Base-by-base conservation (phyloP, 495 filamentous ascomycete genomes). In the Penicillium nucicola region DNA sequence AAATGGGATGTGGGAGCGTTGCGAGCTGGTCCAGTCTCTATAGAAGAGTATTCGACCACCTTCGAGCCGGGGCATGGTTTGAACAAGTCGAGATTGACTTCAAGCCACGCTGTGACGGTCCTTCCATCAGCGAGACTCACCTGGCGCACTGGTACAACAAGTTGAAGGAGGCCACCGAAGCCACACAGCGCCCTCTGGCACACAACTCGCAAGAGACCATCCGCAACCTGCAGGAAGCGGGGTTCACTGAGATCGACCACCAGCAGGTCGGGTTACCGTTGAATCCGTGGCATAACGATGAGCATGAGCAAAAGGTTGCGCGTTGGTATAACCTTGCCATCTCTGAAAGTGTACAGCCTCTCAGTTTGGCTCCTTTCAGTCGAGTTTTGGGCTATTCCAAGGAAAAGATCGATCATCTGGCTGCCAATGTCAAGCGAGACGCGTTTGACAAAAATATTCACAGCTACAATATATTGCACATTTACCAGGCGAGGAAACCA, bases 81-180 rank as follows among this genome's bases (percentile, higher is more conserved):
- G 92, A 97, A 67, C 91, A 96, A 46, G 83, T 96, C n/a, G 92
- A 97, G 62, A 88, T 97, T 28, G 90, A 97, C 64, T 83, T 87
- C 41, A 71, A 79, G 19, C 89, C 89, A n/a, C 86, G 83, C 20
- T 88, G 83, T 51, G 88, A 92, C 48, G 86, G 90, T 57, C 77
- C 80, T n/a, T 80, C 64, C 49, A 83, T 60, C 67, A 80, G 34
- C 60, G 25, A 28, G 1, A 28, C 25, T 1, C 25, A 28, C 64
- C 28, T 71, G 83, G 45, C 67, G 56, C 52, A 79, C 53, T 96
- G 91, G 92, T 86, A 87, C 51, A 67, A 79, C 10, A 81, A 80
- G 52, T 57, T 96, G 19, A 71, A 83, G 39, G 77, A 84, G 45
- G 87, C 89, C n/a, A 93, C 89, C 31, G 75, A 80, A 33, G 69